phyloP scores from a whole-genome alignment of 257 asterid genomes.

The Nicotiana attenuata region DNA sequence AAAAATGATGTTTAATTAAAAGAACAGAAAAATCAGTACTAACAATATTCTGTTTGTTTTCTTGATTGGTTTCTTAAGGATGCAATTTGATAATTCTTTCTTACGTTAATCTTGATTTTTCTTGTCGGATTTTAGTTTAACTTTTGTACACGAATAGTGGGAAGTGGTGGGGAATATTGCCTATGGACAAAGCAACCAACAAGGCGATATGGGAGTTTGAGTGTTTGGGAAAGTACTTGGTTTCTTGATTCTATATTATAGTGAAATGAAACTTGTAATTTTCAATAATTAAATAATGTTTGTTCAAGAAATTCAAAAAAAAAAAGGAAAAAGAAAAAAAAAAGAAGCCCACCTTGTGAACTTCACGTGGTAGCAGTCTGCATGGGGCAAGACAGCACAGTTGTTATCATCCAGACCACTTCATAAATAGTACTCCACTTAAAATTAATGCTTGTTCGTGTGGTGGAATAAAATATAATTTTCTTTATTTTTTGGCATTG shows the following conservation, averaged over 20 bases:
- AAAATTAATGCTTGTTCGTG: not conserved
- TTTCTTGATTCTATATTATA: not conserved
- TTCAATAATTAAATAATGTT: not conserved
- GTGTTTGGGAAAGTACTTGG: conserved; percentile 7
- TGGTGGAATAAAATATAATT: not conserved
- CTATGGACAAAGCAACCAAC: conserved; percentile 41
- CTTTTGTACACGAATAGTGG: conserved; percentile 23
- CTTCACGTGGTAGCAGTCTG: conserved; percentile 39
- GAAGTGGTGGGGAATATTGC: conserved; percentile 25
- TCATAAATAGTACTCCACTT: not conserved
- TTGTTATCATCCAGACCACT: conserved; percentile 2
- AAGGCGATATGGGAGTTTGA: conserved; percentile 12
- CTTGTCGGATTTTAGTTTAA: conserved; percentile 35
- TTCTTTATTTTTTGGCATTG: not conserved
- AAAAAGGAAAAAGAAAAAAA: not conserved
- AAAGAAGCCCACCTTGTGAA: conserved; percentile 16
- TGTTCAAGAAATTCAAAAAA: not conserved
- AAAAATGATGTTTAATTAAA: not conserved
- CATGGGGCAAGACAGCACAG: conserved; percentile 28
- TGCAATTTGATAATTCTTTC: conserved; percentile 5
- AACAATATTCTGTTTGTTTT: conserved; percentile 13
- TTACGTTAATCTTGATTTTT: conserved; percentile 22
- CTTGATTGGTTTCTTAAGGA: conserved; percentile 3
- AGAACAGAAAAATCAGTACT: not conserved
- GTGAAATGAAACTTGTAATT: not conserved